Evolutionary conservation across 192 early-diverging fungal genomes (phyloP), one percentile per base, ranked within the genome.

Genomic region (Hyaloraphidium curvatum): DNA sequence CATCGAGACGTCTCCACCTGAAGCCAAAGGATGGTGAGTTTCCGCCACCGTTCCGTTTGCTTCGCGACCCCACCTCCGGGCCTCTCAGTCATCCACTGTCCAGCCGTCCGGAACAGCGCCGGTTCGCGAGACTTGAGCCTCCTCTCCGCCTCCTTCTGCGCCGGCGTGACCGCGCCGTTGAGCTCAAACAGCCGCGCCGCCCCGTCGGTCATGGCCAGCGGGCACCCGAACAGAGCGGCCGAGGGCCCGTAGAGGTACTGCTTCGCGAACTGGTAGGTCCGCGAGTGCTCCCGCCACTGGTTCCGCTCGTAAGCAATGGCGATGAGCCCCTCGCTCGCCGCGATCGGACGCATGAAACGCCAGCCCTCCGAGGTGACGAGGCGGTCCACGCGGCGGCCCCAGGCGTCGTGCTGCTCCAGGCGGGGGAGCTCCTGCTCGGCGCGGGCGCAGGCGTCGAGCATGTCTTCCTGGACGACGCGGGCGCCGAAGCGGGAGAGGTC

Each of bases 41-140:
- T 37, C 11, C 17, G 11, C 17, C 17, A 17, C 11, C 35, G 11
- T 11, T 37, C 14, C 14, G 17, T 19, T 19, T n/a, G n/a, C n/a
- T n/a, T n/a, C n/a, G n/a, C 71, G 56, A 81, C 81, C 26, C 67
- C 71, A 28, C 79, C 81, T 30, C 79, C 79, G 14, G 78, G 76
- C 17, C 79, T 62, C 56, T 84, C 82, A 2, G 80, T 84, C 82
- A 82, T 84, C 80, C 78, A 82, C 55, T 84, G 82, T 7, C 80
- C 80, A 51, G 66, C 70, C 28, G 77, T 83, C 63, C 71, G 76
- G 50, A 79, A 78, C n/a, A 51, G 40, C 1, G 53, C 57, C 5
- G 82, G 80, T 50, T 84, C 80, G 9, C 80, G 74, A 48, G 17
- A 22, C 11, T 14, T 48, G 14, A 48, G 23, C 5, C 43, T 5